Percentiles rank a stretch among this genome's conserved stretches.
Evolutionary conservation across 495 filamentous ascomycete genomes (phyloP).

Genomic region (Talaromyces adpressus): DNA sequence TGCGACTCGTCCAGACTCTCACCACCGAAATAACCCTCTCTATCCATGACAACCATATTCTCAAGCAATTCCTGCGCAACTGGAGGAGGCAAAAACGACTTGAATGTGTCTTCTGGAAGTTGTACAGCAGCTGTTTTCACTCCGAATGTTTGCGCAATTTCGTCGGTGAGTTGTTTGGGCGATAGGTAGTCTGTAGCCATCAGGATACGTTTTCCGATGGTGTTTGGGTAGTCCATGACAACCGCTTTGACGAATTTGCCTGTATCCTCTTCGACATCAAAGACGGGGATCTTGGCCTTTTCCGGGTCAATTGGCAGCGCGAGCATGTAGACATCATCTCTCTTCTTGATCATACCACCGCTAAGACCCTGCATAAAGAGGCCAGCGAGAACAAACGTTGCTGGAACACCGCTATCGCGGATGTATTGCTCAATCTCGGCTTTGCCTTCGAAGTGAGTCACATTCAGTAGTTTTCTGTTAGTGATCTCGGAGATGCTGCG

Average conservation of each 20-base stretch:
- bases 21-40: slow-evolving; percentile 46
- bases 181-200: slow-evolving; percentile 47
- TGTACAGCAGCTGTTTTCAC: slow-evolving; percentile 35
- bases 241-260: slow-evolving; percentile 51
- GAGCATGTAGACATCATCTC: background rate
- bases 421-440: slow-evolving; percentile 37
- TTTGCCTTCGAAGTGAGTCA: slow-evolving; percentile 30
- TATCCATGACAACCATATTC: slow-evolving; percentile 43
- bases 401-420: slow-evolving; percentile 23
- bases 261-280: slow-evolving; percentile 8
- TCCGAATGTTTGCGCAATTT: slow-evolving; percentile 42
- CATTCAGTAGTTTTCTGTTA: slow-evolving; percentile 12
- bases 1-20: slow-evolving; percentile 7
- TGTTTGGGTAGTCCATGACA: slow-evolving; percentile 13
- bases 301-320: background rate
- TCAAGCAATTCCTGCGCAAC: slow-evolving; percentile 45
- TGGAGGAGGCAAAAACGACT: slow-evolving; percentile 30
- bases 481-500: slow-evolving; percentile 13
- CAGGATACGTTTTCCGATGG: slow-evolving; percentile 17
- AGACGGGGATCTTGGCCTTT: slow-evolving; percentile 3
- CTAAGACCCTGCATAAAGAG: slow-evolving; percentile 15
- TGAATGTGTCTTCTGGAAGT: slow-evolving; percentile 40
- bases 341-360: slow-evolving; percentile 1
- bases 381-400: slow-evolving; percentile 16
- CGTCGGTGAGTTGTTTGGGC: slow-evolving; percentile 34